A percentile compares a stretch with the other conserved stretches of the same genome.
Conservation (phyloP, 805 yeast species). For the Millerozyma acaciae region DNA sequence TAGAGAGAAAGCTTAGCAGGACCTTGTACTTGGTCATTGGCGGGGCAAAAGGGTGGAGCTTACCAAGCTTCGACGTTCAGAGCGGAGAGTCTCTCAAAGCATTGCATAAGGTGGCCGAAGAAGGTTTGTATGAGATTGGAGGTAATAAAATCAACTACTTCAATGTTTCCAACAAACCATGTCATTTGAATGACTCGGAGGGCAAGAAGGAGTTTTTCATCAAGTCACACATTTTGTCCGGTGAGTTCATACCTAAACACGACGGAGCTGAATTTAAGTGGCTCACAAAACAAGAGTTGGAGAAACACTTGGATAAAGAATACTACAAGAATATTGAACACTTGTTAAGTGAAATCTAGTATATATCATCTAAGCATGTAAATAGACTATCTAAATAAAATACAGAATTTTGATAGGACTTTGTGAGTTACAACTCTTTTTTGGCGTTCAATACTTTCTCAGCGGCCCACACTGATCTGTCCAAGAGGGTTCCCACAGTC, state of each 20-base stretch:
- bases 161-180: slow-evolving; percentile 88
- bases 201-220: slow-evolving; percentile 60
- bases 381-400: slow-evolving; percentile 10
- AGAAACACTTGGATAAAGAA: slow-evolving; percentile 43
- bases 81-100: slow-evolving; percentile 36
- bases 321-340: slow-evolving; percentile 57
- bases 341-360: slow-evolving; percentile 40
- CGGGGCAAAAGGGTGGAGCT: slow-evolving; percentile 53
- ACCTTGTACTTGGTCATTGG: slow-evolving; percentile 75
- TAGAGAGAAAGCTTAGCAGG: slow-evolving; percentile 76
- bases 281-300: slow-evolving; percentile 79
- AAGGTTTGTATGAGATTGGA: slow-evolving; percentile 66
- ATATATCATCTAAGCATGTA: slow-evolving; percentile 9
- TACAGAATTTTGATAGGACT: background rate
- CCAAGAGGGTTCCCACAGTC: slow-evolving; percentile 87
- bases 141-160: slow-evolving; percentile 78
- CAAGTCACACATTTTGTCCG: slow-evolving; percentile 86
- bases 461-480: slow-evolving; percentile 85
- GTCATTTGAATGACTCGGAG: slow-evolving; percentile 51
- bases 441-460: slow-evolving; percentile 70
- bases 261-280: slow-evolving; percentile 59
- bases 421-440: slow-evolving; percentile 42
- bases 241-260: slow-evolving; percentile 52
- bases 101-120: slow-evolving; percentile 70
- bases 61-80: slow-evolving; percentile 64